Evolutionary conservation across 202 grass and related monocot genomes (phyloP).

Genomic region (Zizania palustris): DNA sequence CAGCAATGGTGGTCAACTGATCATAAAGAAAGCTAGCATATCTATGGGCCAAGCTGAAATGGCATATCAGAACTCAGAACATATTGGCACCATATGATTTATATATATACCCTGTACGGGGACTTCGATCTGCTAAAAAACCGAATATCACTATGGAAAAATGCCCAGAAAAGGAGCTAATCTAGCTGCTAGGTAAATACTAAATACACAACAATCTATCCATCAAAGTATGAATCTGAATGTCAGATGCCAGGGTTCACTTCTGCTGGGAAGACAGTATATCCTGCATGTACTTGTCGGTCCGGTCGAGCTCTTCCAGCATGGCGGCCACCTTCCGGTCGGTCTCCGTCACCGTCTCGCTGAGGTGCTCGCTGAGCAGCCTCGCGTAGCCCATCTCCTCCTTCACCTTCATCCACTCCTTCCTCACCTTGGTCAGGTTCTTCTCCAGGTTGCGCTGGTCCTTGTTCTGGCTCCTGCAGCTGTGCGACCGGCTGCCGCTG

Average conservation of each 20-base stretch:
- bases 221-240: background rate
- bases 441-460: slow-evolving; percentile 59
- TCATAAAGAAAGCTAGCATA: background rate
- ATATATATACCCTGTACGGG: slow-evolving; percentile 27
- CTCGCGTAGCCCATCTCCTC: slow-evolving; percentile 71
- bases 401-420: slow-evolving; percentile 85
- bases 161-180: background rate
- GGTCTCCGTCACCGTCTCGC: slow-evolving; percentile 55
- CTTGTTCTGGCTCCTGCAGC: slow-evolving; percentile 49
- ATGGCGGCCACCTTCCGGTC: slow-evolving; percentile 62
- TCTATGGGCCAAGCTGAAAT: background rate
- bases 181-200: slow-evolving; percentile 13
- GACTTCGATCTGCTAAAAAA: slow-evolving; percentile 1
- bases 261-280: slow-evolving; percentile 46
- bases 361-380: slow-evolving; percentile 61
- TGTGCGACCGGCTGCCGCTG: slow-evolving; percentile 28
- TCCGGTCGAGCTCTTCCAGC: slow-evolving; percentile 65
- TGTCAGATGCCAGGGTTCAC: slow-evolving; percentile 14
- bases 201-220: slow-evolving; percentile 15
- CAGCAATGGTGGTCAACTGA: background rate
- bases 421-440: slow-evolving; percentile 64
- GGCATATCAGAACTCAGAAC: background rate
- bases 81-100: slow-evolving; percentile 28
- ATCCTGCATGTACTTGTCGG: slow-evolving; percentile 61
- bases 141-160: slow-evolving; percentile 8